Conservation (phyloP, 75 land plant genomes). For the Gnetum montanum region DNA sequence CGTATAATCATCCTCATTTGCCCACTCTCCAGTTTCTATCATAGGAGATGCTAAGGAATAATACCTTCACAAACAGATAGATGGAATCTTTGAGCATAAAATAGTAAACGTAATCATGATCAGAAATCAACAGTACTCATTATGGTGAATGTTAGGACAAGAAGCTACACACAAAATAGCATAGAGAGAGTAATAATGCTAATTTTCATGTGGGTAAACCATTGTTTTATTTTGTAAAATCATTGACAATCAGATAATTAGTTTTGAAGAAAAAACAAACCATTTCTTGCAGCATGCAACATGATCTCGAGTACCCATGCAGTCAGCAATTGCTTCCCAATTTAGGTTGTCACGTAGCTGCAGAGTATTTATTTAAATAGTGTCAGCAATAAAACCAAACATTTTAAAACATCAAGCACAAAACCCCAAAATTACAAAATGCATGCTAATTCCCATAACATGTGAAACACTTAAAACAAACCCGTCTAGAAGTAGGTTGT, state of each 20-base stretch:
- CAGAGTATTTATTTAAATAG: too few species aligned
- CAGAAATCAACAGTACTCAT: too few species aligned
- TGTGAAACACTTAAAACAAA: constrained; percentile 1
- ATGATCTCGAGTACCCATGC: constrained; percentile 27
- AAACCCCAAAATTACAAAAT: background rate
- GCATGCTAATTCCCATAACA: background rate
- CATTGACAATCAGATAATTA: too few species aligned
- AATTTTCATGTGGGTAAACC: too few species aligned
- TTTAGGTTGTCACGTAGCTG: constrained; percentile 49
- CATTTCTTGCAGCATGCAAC: constrained; percentile 44
- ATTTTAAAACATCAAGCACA: background rate
- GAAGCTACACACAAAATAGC: too few species aligned
- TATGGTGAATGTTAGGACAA: too few species aligned
- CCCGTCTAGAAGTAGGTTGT: constrained; percentile 36
- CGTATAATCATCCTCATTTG: background rate
- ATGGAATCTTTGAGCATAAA: too few species aligned
- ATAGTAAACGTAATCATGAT: too few species aligned
- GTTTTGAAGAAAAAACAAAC: constrained; percentile 20
- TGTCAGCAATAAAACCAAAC: background rate
- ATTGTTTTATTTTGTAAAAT: too few species aligned
- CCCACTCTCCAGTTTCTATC: background rate
- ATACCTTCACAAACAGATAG: constrained; percentile 1
- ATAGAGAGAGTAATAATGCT: too few species aligned
- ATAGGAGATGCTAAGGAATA: background rate
- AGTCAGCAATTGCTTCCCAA: constrained; percentile 57